Base-by-base conservation (phyloP, 257 asterid species). In the Ocimum tenuiflorum region DNA sequence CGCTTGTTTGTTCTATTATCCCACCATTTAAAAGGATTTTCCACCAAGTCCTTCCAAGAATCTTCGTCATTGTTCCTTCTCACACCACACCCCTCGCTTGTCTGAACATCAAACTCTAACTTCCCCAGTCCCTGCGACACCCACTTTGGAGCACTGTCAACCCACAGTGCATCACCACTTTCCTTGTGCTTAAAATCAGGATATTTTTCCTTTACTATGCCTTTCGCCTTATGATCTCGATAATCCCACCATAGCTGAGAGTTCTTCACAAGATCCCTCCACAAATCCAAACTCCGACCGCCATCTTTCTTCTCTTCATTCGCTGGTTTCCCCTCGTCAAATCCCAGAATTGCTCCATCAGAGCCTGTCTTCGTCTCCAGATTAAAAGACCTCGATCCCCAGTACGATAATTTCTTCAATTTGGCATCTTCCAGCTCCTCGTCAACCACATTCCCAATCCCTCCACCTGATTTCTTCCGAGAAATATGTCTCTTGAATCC, bases 111-210 rank as follows among this genome's bases (percentile, higher is more conserved):
- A 68, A 85, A 76, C 61, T 80, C 85, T 77, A 87, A 51, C 60
- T 74, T 81, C 36, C 42, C 74, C 10, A 91, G 58, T 20, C 79
- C 88, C 47, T 62, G 72, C 52, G 81, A 60, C 33, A 79, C 76
- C 88, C 87, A 87, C 1, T 35, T 3, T 1, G 96, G 96, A 57
- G 89, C 87, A 3, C 7, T 61, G 47, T 54, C 6, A 3, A 91
- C 14, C 92, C 96, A 88, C 7, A 91, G 74, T 0, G 70, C 33
- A 45, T 71, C 65, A 47, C 74, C 77, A 14, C 58, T 74, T 52
- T 45, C 83, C 71, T 77, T 83, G 64, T 79, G 88, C 81, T 86
- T 86, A 72, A 86, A 91, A 78, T 91, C 96, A 0, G 96, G 96
- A 60, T 51, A 35, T 8, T 74, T 83, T 31, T 68, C 79, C 65